phyloP scores from a whole-genome alignment of 768 basidiomycete genomes.

The Hericium alpestre region DNA sequence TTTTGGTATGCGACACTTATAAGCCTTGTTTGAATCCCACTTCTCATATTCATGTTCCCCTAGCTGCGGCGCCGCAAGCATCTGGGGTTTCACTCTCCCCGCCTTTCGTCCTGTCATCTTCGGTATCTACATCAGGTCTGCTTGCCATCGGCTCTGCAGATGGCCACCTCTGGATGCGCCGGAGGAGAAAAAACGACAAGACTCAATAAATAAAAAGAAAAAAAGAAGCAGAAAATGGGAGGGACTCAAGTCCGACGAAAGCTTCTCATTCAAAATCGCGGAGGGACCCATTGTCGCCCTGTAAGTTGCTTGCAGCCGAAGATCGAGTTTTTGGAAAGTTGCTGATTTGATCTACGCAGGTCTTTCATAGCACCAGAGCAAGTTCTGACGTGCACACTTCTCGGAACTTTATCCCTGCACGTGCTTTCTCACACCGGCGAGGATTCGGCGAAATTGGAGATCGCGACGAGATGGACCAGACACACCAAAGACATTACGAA shows the following conservation, averaged over 20 bases:
- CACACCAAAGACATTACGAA: constrained; percentile 40
- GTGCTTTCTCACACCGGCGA: constrained; percentile 29
- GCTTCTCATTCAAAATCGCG: constrained; percentile 39
- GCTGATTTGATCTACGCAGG: background rate
- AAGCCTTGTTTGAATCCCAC: background rate
- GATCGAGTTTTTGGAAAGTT: no score
- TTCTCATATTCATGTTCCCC: background rate
- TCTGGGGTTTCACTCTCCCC: constrained; percentile 55
- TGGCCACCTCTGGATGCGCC: constrained; percentile 58
- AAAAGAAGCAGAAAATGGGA: constrained; percentile 63
- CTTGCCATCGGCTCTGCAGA: constrained; percentile 69
- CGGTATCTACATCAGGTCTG: constrained; percentile 47
- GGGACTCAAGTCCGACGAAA: constrained; percentile 43
- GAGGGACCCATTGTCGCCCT: constrained; percentile 67
- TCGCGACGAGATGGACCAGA: constrained; percentile 36
- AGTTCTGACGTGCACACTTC: constrained; percentile 48
- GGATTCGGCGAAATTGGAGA: constrained; percentile 25
- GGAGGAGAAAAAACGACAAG: constrained; percentile 46
- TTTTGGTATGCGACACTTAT: constrained; percentile 33
- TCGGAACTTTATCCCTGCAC: constrained; percentile 47
- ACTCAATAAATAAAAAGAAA: constrained; percentile 18
- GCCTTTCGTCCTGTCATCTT: constrained; percentile 59
- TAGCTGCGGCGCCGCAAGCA: constrained; percentile 30
- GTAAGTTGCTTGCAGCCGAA: constrained; percentile 28
- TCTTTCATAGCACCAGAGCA: constrained; percentile 12